Conservation (phyloP, 2,329 filamentous ascomycete genomes). For the Teratosphaeria zuluensis region DNA sequence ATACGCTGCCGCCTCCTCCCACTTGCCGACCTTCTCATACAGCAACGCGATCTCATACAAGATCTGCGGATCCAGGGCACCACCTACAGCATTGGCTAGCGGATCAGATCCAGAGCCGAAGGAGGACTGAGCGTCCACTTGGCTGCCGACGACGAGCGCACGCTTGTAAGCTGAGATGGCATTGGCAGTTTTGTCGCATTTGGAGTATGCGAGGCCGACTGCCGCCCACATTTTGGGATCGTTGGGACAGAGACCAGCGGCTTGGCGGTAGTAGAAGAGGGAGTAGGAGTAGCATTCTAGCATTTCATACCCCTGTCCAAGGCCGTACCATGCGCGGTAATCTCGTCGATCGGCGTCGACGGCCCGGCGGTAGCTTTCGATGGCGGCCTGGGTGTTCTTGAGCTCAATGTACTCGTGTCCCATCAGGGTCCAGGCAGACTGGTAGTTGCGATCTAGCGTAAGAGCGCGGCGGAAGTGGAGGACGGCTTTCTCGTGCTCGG, state of each 20-base stretch:
- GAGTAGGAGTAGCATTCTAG: slow-evolving; percentile 97
- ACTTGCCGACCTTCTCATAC: slow-evolving; percentile 71
- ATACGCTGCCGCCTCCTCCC: slow-evolving; percentile 75
- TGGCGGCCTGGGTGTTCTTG: slow-evolving; percentile 96
- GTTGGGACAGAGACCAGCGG: slow-evolving; percentile 84
- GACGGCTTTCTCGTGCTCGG: slow-evolving; percentile 93
- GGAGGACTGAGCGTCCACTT: slow-evolving; percentile 55
- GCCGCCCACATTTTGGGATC: slow-evolving; percentile 99
- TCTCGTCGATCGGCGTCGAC: slow-evolving; percentile 94
- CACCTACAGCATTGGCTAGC: slow-evolving; percentile 37
- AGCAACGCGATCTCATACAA: slow-evolving; percentile 81
- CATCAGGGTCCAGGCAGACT: slow-evolving; percentile 97
- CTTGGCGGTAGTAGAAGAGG: slow-evolving; percentile 94
- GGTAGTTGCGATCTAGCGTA: slow-evolving; percentile 78
- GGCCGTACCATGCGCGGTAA: slow-evolving; percentile 94
- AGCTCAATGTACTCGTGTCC: slow-evolving; percentile 97
- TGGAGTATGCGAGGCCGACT: slow-evolving; percentile 81
- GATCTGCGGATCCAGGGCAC: slow-evolving; percentile 77
- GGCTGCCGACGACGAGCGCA: slow-evolving; percentile 77
- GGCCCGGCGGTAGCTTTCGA: slow-evolving; percentile 89
- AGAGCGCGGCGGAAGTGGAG: slow-evolving; percentile 93
- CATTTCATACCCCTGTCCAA: slow-evolving; percentile 95
- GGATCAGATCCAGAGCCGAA: slow-evolving; percentile 36
- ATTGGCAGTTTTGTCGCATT: slow-evolving; percentile 77
- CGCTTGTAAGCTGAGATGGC: slow-evolving; percentile 93